phyloP scores from a whole-genome alignment of 805 yeast species.

The Debaryomyces prosopidis region DNA sequence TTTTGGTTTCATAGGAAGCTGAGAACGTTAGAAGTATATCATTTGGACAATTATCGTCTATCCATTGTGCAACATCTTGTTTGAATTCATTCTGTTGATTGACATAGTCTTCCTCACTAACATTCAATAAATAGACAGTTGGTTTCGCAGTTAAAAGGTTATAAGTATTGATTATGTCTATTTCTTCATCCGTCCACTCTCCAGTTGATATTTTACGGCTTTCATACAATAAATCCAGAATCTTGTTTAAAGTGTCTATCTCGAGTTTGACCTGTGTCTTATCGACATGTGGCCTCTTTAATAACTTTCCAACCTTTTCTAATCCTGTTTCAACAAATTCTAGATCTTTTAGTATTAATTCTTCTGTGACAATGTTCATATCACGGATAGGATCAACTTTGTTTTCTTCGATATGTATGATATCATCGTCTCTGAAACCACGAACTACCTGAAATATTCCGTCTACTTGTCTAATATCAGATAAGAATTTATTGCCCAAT shows the following conservation, averaged over 20 bases:
- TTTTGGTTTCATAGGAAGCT: slow-evolving; percentile 49
- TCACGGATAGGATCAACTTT: slow-evolving; percentile 64
- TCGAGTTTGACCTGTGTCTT: slow-evolving; percentile 26
- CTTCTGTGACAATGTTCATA: slow-evolving; percentile 62
- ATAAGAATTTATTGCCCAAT: slow-evolving; percentile 69
- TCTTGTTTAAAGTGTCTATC: slow-evolving; percentile 28
- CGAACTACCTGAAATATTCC: slow-evolving; percentile 71
- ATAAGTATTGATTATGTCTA: slow-evolving; percentile 65
- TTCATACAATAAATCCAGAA: slow-evolving; percentile 36
- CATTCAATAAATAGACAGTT: slow-evolving; percentile 73
- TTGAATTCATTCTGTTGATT: slow-evolving; percentile 52
- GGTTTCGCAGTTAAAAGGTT: slow-evolving; percentile 86
- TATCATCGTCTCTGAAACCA: slow-evolving; percentile 62
- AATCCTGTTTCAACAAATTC: slow-evolving; percentile 59
- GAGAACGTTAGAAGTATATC: slow-evolving; percentile 39
- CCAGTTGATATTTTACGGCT: slow-evolving; percentile 63
- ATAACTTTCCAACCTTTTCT: slow-evolving; percentile 27
- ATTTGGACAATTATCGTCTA: slow-evolving; percentile 63
- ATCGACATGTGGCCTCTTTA: slow-evolving; percentile 30
- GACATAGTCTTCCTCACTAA: slow-evolving; percentile 67
- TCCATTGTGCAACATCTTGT: slow-evolving; percentile 61
- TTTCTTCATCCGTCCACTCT: slow-evolving; percentile 64
- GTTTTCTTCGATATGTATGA: slow-evolving; percentile 63
- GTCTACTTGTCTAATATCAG: slow-evolving; percentile 70
- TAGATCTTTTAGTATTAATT: slow-evolving; percentile 57